phyloP scores from a whole-genome alignment of 2,329 filamentous ascomycete species.

The Calonectria fujianensis region DNA sequence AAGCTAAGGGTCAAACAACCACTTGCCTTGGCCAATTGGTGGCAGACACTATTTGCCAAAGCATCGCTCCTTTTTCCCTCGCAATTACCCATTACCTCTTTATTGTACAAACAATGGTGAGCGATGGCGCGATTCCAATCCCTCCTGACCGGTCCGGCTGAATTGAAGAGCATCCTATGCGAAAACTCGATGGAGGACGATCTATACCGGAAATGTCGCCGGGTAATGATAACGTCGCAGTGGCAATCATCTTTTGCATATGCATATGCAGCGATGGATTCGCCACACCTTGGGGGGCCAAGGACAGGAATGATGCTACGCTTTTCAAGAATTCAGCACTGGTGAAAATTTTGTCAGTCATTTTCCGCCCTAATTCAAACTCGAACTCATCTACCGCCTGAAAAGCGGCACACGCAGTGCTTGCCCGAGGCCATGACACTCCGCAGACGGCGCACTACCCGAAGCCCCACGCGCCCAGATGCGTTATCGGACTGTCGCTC shows the following conservation, averaged over 20 bases:
- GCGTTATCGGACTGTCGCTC: constrained; percentile 17
- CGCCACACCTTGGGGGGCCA: not conserved
- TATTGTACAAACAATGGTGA: not conserved
- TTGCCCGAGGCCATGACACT: constrained; percentile 1
- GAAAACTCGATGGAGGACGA: constrained; percentile 10
- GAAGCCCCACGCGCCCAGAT: constrained; percentile 4
- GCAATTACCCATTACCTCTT: not conserved
- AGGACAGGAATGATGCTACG: not conserved
- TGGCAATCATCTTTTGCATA: constrained; percentile 8
- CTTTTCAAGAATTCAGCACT: too few species aligned
- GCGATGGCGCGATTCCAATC: not conserved
- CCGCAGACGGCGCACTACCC: constrained; percentile 2
- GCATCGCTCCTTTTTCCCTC: not conserved
- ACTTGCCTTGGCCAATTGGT: not conserved
- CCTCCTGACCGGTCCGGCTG: not conserved
- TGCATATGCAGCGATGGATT: constrained; percentile 21
- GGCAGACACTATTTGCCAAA: not conserved
- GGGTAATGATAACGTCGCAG: not conserved
- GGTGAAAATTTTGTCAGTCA: not conserved
- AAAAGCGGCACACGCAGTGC: not conserved
- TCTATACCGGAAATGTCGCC: constrained; percentile 6
- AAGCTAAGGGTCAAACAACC: not conserved
- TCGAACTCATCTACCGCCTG: not conserved
- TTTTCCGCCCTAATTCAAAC: not conserved
- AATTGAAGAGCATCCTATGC: constrained; percentile 2